Percentiles rank a stretch among this genome's conserved stretches.
phyloP scores from a whole-genome alignment of 2,329 filamentous ascomycete species.

The Aspergillus quadrilineatus region DNA sequence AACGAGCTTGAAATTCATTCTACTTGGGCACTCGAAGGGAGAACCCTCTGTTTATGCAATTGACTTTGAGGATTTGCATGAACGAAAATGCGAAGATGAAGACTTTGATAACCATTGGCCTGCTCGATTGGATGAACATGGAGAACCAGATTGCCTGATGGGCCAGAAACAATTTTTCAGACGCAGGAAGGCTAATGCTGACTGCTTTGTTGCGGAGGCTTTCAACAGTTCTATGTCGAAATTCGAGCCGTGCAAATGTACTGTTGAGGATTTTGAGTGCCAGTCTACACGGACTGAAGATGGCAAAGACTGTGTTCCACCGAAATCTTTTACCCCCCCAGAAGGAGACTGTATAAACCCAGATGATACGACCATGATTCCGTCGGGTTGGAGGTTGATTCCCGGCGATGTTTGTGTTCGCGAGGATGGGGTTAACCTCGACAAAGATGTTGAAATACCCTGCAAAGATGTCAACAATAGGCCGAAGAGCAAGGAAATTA shows the following conservation, averaged over 20 bases:
- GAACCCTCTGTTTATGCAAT: conserved; percentile 69
- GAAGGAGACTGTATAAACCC: conserved; percentile 71
- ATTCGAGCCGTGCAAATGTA: conserved; percentile 76
- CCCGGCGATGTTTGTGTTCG: conserved; percentile 74
- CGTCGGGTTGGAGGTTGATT: conserved; percentile 88
- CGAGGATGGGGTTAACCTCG: conserved; percentile 62
- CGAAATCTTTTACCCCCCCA: conserved; percentile 63
- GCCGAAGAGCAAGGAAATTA: conserved; percentile 61
- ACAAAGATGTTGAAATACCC: conserved; percentile 69
- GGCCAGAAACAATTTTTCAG: conserved; percentile 87
- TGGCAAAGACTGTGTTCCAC: conserved; percentile 66
- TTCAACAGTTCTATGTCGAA: conserved; percentile 75
- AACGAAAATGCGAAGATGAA: conserved; percentile 71
- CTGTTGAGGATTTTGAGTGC: conserved; percentile 86
- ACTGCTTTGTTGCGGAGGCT: conserved; percentile 84
- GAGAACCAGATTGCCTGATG: conserved; percentile 87
- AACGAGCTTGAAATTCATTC: conserved; percentile 84
- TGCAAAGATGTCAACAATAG: conserved; percentile 66
- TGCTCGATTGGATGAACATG: conserved; percentile 76
- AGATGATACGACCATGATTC: conserved; percentile 74
- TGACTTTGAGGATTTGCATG: conserved; percentile 79
- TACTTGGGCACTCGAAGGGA: conserved; percentile 61
- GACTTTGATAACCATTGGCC: conserved; percentile 83
- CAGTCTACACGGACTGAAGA: conserved; percentile 78
- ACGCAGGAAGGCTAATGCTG: conserved; percentile 79